phyloP scores from a whole-genome alignment of 352 stramenopile genomes.

The Phytophthora agathidicida region DNA sequence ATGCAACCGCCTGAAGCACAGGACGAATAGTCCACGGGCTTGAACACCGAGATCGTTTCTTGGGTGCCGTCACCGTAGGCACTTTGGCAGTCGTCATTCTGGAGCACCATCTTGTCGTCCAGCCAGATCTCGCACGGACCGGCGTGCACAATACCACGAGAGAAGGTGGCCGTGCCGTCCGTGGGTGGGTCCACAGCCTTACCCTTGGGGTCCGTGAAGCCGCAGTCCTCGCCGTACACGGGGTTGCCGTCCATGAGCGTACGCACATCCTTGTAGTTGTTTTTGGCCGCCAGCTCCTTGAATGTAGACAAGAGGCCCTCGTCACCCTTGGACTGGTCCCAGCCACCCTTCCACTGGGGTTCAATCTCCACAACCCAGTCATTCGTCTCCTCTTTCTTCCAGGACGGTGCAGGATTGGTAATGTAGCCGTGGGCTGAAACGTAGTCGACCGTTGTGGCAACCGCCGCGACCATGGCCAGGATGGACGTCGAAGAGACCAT shows the following conservation, averaged over 20 bases:
- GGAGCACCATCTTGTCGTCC: conserved; percentile 33
- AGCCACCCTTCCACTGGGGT: conserved; percentile 34
- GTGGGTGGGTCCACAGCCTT: conserved; percentile 20
- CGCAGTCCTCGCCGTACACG: conserved; percentile 32
- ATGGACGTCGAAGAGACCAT: conserved; percentile 29
- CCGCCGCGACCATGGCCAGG: conserved; percentile 14
- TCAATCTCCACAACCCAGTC: conserved; percentile 42
- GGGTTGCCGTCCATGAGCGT: conserved; percentile 31
- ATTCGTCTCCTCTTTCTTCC: conserved; percentile 25
- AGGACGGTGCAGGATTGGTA: conserved; percentile 19
- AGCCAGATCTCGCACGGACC: conserved; percentile 39
- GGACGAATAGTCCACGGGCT: conserved; percentile 40
- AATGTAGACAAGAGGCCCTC: conserved; percentile 25
- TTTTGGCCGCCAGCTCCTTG: conserved; percentile 25
- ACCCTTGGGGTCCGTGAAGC: conserved; percentile 35
- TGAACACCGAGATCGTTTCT: conserved; percentile 31
- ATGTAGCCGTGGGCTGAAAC: conserved; percentile 23
- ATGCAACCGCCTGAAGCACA: conserved; percentile 32
- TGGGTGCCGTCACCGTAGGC: conserved; percentile 32
- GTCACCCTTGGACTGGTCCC: conserved; percentile 23
- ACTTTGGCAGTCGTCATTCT: conserved; percentile 36
- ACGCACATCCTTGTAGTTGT: conserved; percentile 28
- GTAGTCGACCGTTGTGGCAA: conserved; percentile 27
- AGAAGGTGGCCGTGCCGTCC: conserved; percentile 35
- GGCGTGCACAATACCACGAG: conserved; percentile 31